Conservation (phyloP, 1,139 yeast genomes). For the Pneumocystis oryctolagi region DNA sequence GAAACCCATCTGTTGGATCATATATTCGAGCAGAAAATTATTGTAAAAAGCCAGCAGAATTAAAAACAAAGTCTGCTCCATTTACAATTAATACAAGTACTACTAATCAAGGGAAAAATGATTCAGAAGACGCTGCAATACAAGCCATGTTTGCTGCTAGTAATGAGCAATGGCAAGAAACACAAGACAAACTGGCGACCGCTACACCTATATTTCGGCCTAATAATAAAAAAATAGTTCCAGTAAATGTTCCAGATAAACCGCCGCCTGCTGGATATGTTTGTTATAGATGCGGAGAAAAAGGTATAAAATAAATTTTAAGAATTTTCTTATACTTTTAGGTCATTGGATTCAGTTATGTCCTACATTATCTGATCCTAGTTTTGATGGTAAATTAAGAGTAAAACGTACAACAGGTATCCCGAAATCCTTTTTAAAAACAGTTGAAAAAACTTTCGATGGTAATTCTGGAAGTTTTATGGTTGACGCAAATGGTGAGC, state of each 20-base stretch:
- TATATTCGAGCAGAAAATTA: neutral
- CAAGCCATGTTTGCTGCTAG: slow-evolving; percentile 86
- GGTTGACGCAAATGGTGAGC: slow-evolving; percentile 90
- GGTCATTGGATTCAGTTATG: slow-evolving; percentile 91
- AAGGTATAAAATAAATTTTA: slow-evolving; percentile 28
- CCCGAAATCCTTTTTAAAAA: slow-evolving; percentile 79
- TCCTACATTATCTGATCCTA: slow-evolving; percentile 86
- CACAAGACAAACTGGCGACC: slow-evolving; percentile 77
- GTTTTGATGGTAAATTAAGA: slow-evolving; percentile 70
- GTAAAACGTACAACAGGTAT: slow-evolving; percentile 93
- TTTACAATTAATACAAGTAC: slow-evolving; percentile 16
- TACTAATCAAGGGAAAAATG: slow-evolving; percentile 19
- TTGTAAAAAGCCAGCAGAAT: slow-evolving; percentile 12
- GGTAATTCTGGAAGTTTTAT: slow-evolving; percentile 46
- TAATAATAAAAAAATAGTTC: slow-evolving; percentile 14
- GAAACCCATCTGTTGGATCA: slow-evolving; percentile 29
- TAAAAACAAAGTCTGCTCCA: slow-evolving; percentile 16
- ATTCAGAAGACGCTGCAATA: slow-evolving; percentile 75
- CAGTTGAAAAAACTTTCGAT: slow-evolving; percentile 45
- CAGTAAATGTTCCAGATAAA: slow-evolving; percentile 35
- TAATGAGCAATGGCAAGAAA: slow-evolving; percentile 84
- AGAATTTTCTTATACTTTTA: slow-evolving; percentile 1
- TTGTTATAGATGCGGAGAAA: slow-evolving; percentile 91
- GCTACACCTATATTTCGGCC: slow-evolving; percentile 25
- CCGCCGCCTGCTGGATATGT: slow-evolving; percentile 92